Evolutionary conservation across 2,329 filamentous ascomycete species (phyloP).

Genomic region (Fusarium sp.): DNA sequence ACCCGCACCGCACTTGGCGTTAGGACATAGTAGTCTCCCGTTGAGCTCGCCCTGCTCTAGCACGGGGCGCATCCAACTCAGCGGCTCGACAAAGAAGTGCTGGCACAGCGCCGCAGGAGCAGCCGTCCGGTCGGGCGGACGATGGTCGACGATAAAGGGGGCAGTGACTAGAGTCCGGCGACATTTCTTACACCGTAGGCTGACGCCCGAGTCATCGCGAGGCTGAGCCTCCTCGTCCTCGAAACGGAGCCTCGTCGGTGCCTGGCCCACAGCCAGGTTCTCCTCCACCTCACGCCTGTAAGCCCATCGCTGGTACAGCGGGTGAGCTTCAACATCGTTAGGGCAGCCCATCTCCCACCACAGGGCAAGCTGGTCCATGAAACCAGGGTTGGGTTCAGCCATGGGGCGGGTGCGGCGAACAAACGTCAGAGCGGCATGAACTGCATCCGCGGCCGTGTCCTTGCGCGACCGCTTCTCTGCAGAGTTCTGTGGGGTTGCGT

Average conservation of each 20-base stretch:
- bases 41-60: constrained; percentile 87
- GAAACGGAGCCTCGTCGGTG: constrained; percentile 87
- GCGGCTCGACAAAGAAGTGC: constrained; percentile 91
- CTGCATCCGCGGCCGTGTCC: constrained; percentile 64
- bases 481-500: constrained; percentile 19
- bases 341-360: constrained; percentile 92
- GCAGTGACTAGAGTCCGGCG: constrained; percentile 73
- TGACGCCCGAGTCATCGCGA: constrained; percentile 48
- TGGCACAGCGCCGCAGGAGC: constrained; percentile 69
- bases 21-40: constrained; percentile 88
- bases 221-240: constrained; percentile 77
- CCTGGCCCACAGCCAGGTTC: constrained; percentile 79
- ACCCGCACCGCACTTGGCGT: constrained; percentile 81
- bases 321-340: constrained; percentile 74
- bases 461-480: constrained; percentile 45
- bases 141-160: constrained; percentile 78
- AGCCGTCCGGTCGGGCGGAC: constrained; percentile 45
- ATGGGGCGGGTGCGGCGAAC: constrained; percentile 81
- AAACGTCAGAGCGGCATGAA: constrained; percentile 75
- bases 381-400: constrained; percentile 91
- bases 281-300: constrained; percentile 70
- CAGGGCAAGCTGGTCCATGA: constrained; percentile 89
- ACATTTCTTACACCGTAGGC: constrained; percentile 91
- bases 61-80: constrained; percentile 93
- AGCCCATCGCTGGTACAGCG: constrained; percentile 83